Evolutionary conservation across 768 basidiomycete genomes (phyloP), one percentile per base, ranked within the genome.

Genomic region (Termitomyces sp.): DNA sequence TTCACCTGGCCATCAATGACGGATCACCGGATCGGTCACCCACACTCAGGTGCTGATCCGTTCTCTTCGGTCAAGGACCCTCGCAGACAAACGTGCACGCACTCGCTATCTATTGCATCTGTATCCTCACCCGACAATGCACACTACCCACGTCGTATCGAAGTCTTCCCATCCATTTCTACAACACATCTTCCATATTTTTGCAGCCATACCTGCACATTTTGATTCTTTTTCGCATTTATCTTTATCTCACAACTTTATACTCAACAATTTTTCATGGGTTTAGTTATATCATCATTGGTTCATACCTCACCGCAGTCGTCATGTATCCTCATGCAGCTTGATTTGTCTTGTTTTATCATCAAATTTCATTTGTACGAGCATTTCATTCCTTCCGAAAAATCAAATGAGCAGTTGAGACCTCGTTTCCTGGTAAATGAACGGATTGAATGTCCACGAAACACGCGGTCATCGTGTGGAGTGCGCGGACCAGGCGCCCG

Each of bases 121-220:
- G 58, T 59, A 62, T 43, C 54, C 59, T 40, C 20, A 42, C 57
- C 57, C 56, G 55, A 54, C 61, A 57, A 59, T 59, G 61, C 61
- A 59, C 46, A 20, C 35, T 36, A 33, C 58, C 20, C 48, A 44
- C 51, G 55, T 49, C 61, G 53, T 56, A 59, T 59, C 56, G 43
- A 58, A 54, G 26, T 45, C 51, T 13, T 16, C 36, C 16, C 22
- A 14, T 24, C 16, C 24, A 52, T 40, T 30, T 42, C 52, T 53
- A 53, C 20, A 42, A 20, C 36, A 30, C 55, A 52, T 57, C 32
- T 35, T 40, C 8, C 43, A 54, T 28, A 43, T 53, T 54, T 42
- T 26, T 53, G 57, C 18, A 14, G 6, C 18, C 59, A 30, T 52
- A 18, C 36, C 45, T 57, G 58, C 54, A 59, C 56, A 56, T 61